Evolutionary conservation across 225 moss, liverwort and hornwort species (phyloP), one percentile per base, ranked within the genome.

Genomic region (Takakia lepidozioides): DNA sequence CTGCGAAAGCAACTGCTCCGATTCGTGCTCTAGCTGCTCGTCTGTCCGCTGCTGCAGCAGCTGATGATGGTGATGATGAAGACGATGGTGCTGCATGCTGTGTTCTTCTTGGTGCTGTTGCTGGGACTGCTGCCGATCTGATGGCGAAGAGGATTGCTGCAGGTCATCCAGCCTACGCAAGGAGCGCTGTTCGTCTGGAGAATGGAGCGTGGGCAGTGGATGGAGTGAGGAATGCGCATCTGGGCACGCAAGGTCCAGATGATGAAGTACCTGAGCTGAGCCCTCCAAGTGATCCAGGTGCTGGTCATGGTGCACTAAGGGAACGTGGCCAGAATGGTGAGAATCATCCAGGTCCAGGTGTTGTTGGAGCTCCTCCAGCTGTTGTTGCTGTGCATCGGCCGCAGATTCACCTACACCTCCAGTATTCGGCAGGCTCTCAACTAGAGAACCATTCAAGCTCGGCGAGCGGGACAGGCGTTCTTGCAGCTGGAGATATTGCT

Each of bases 311-410:
- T 78, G 77, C 28, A 58, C 77, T 37, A 78, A 48, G 22, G 55
- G 54, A 2, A 36, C 60, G 38, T 57, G 54, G 3, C 67, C 24
- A 5, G 66, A 45, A 3, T 60, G 52, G 2, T 46, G 45, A 51
- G 78, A 67, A 37, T 75, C 71, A 43, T 78, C 83, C 32, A 92
- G 70, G 28, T 87, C 81, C 17, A 85, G 51, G 40, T 85, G 85
- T 10, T 82, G 86, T 13, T 83, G 83, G 27, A 81, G 72, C 36
- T 83, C 77, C 25, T 81, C 74, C 0, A 60, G 58, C 42, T 59
- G 56, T 22, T 51, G 51, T 55, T 61, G 60, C 14, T 57, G 64
- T 58, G 62, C 66, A 50, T 57, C 69, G 13, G 53, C 59, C 19
- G 70, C 65, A 6, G 69, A 56, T 24, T 54, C 68, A 16, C 52